A percentile compares a stretch with the other conserved stretches of the same genome.
These are phyloP conservation scores for Suillus subaureus DNA, from an alignment of 768 basidiomycete species.

Conservation along the genomic window DNA sequence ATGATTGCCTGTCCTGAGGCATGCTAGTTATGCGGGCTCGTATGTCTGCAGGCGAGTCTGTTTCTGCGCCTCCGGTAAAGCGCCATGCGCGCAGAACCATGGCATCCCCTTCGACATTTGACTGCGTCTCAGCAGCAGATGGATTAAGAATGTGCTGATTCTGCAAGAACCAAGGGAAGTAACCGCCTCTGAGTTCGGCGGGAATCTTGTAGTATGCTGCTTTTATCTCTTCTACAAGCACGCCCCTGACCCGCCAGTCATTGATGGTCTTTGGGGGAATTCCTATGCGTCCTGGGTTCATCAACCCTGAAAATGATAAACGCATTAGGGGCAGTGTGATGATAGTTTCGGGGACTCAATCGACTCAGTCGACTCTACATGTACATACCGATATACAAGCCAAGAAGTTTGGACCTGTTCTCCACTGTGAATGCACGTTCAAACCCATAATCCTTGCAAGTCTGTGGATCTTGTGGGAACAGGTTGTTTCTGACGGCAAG, in stretches of 20 bases:
- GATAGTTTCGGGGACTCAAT: not conserved
- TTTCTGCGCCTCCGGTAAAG: conserved; percentile 13
- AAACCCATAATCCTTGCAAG: conserved; percentile 41
- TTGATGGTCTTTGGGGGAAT: conserved; percentile 33
- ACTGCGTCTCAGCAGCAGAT: not conserved
- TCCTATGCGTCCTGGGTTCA: conserved; percentile 14
- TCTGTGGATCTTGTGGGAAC: conserved; percentile 35
- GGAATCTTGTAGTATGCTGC: conserved; percentile 29
- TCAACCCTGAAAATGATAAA: conserved; percentile 20
- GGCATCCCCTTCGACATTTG: not conserved
- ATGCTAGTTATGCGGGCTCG: conserved; percentile 2
- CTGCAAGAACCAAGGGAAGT: conserved; percentile 40
- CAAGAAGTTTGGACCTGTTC: conserved; percentile 27
- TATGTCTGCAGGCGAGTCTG: conserved; percentile 6
- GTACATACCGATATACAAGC: conserved; percentile 28
- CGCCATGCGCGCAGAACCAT: conserved; percentile 11
- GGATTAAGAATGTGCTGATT: conserved; percentile 35
- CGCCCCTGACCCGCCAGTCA: conserved; percentile 35
- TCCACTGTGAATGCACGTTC: conserved; percentile 18
- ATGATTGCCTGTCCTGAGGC: conserved; percentile 2
- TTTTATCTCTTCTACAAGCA: conserved; percentile 37
- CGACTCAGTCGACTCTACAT: not conserved
- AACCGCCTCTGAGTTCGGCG: conserved; percentile 22
- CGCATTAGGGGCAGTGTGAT: not conserved
- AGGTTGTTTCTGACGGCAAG: conserved; percentile 24